These are phyloP conservation scores for Cucurbita maxima DNA, from an alignment of 306 rosid genomes.

Conservation along the genomic window DNA sequence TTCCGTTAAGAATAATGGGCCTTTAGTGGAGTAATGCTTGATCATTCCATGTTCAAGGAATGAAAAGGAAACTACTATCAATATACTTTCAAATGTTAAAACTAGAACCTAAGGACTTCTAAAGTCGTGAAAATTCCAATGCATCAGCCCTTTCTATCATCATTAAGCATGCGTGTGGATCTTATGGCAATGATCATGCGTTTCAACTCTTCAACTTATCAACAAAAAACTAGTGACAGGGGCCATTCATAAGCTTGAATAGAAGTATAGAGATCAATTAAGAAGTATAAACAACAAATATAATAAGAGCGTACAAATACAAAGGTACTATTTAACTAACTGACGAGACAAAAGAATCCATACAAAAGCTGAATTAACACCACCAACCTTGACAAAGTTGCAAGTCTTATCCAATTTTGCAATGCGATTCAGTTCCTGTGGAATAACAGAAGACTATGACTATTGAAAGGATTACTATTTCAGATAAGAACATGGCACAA, in stretches of 20 bases:
- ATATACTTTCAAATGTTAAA: too few species aligned
- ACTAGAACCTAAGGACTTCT: too few species aligned
- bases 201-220: neutral
- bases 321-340: too few species aligned
- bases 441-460: neutral
- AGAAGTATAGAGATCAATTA: neutral
- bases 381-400: constrained; percentile 56
- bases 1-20: too few species aligned
- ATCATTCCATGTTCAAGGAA: too few species aligned
- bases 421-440: constrained; percentile 53
- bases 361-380: neutral
- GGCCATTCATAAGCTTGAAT: neutral
- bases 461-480: neutral
- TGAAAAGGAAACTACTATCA: too few species aligned
- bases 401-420: constrained; percentile 59
- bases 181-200: neutral
- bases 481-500: neutral
- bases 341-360: neutral
- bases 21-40: too few species aligned
- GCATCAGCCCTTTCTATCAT: too few species aligned
- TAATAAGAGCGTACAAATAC: neutral
- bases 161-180: too few species aligned
- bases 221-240: neutral
- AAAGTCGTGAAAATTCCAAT: too few species aligned
- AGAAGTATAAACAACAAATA: neutral